phyloP scores from a whole-genome alignment of 225 moss, liverwort and hornwort species.

The Ulota crispa region DNA sequence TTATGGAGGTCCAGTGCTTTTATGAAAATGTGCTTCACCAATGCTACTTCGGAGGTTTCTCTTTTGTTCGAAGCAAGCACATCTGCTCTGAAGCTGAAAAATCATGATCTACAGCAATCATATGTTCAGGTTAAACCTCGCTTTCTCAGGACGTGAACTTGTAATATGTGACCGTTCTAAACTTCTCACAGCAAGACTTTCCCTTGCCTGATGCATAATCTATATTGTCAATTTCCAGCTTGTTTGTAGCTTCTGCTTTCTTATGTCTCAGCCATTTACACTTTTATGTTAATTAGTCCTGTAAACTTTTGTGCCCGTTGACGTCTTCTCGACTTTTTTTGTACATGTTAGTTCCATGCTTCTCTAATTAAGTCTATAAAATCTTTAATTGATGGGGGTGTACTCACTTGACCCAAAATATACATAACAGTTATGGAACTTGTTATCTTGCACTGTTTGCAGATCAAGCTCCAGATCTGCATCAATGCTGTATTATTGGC shows the following conservation, averaged over 20 bases:
- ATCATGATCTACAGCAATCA: background rate
- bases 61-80: slow-evolving; percentile 19
- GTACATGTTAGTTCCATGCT: background rate
- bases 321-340: background rate
- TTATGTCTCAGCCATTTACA: background rate
- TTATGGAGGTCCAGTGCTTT: slow-evolving; percentile 10
- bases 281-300: slow-evolving; percentile 1
- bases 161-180: background rate
- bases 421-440: background rate
- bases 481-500: slow-evolving; percentile 14
- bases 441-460: slow-evolving; percentile 20
- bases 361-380: background rate
- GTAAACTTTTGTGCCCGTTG: background rate
- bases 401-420: background rate
- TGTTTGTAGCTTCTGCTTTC: slow-evolving; percentile 2
- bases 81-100: slow-evolving; percentile 12
- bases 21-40: background rate
- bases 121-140: slow-evolving; percentile 32
- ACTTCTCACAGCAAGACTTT: background rate
- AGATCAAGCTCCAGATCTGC: slow-evolving; percentile 21
- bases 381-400: background rate
- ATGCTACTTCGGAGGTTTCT: background rate
- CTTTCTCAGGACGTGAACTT: slow-evolving; percentile 7
- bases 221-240: slow-evolving; percentile 6
- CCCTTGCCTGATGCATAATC: background rate